phyloP scores from a whole-genome alignment of 495 filamentous ascomycete genomes.

The Daldinia vernicosa region DNA sequence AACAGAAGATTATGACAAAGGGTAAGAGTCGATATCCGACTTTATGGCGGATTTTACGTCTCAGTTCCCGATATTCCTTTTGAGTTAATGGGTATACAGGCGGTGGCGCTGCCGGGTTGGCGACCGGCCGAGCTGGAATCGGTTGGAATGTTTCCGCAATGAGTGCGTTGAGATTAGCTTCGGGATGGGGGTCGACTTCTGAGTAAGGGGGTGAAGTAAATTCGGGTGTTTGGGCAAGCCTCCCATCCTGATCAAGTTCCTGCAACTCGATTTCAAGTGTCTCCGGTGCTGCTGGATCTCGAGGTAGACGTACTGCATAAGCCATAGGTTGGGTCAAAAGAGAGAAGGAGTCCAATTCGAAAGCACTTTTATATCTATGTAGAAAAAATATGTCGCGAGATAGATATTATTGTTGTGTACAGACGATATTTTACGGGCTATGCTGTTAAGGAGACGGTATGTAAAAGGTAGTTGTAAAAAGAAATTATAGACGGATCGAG shows the following conservation, averaged over 20 bases:
- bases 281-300: no score
- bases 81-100: neutral
- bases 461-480: neutral
- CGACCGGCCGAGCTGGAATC: neutral
- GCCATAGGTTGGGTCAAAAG: neutral
- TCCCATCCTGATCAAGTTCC: neutral
- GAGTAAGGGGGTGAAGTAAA: neutral
- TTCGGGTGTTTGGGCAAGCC: neutral
- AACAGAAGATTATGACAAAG: constrained; percentile 7
- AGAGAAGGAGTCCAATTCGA: neutral
- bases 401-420: neutral
- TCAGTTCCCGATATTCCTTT: neutral
- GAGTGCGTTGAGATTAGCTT: neutral
- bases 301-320: neutral
- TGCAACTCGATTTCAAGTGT: neutral
- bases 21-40: neutral
- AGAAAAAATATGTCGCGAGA: neutral
- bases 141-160: neutral
- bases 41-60: neutral
- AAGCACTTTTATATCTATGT: neutral
- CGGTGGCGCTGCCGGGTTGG: neutral
- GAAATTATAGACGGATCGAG: no score
- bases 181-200: neutral
- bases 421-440: no score
- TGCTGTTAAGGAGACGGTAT: no score